Conservation (phyloP, 108 stramenopile species). For the Cyclotella choctawhatcheeana region DNA sequence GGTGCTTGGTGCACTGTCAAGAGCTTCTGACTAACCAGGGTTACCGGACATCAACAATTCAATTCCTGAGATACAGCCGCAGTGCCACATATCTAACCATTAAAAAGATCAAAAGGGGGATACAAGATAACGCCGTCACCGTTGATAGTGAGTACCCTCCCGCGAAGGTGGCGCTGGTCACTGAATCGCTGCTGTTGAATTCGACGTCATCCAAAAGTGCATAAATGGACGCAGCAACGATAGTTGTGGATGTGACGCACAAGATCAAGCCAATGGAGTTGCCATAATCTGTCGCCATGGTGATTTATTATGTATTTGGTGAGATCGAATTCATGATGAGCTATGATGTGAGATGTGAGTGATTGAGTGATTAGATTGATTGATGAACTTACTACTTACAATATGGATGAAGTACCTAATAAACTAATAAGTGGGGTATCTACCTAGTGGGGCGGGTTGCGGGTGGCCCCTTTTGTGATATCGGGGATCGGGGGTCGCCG, state of each 20-base stretch:
- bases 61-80: slow-evolving; percentile 34
- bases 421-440: too few relatives aligned
- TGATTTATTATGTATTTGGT: too few relatives aligned
- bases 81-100: slow-evolving; percentile 42
- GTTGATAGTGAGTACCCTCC: not conserved
- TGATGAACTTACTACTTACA: too few relatives aligned
- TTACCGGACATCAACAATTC: not conserved
- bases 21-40: not conserved
- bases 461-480: too few relatives aligned
- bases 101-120: slow-evolving; percentile 26
- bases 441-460: too few relatives aligned
- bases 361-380: too few relatives aligned
- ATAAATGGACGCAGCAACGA: not conserved
- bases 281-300: too few relatives aligned
- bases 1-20: too few relatives aligned
- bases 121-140: not conserved
- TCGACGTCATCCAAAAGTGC: not conserved
- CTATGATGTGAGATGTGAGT: too few relatives aligned
- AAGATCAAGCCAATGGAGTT: not conserved
- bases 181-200: not conserved
- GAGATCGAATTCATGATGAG: too few relatives aligned
- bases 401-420: too few relatives aligned
- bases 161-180: not conserved
- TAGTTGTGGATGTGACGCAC: not conserved
- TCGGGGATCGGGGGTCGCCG: too few relatives aligned